A percentile compares a stretch with the other conserved stretches of the same genome.
These are phyloP conservation scores for Fusarium sp. DNA, from an alignment of 2,329 filamentous ascomycete genomes.

Conservation along the genomic window DNA sequence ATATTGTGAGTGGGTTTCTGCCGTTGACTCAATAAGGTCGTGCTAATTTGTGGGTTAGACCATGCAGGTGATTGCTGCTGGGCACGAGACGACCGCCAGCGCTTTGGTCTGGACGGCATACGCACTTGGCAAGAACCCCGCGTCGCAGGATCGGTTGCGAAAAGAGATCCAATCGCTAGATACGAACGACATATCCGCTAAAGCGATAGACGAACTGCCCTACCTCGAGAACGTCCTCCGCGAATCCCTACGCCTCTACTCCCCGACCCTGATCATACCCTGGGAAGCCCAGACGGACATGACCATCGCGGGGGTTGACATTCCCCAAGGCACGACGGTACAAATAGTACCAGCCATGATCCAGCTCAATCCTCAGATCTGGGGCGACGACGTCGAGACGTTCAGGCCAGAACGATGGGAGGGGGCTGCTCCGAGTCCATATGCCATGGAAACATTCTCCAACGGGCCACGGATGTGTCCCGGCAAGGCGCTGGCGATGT, in stretches of 20 bases:
- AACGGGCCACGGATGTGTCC: conserved; percentile 28
- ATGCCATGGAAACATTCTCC: conserved; percentile 8
- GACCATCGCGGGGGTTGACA: neutral
- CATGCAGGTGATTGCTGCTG: conserved; percentile 30
- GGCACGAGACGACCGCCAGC: conserved; percentile 28
- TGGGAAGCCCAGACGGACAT: conserved; percentile 20
- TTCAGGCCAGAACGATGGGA: conserved; percentile 26
- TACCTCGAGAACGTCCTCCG: conserved; percentile 24
- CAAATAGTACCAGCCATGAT: conserved; percentile 18
- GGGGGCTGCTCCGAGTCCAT: neutral
- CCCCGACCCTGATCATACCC: conserved; percentile 7
- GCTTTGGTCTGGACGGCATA: conserved; percentile 11
- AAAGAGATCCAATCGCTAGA: neutral
- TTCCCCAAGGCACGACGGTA: conserved; percentile 22
- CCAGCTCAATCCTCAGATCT: conserved; percentile 24
- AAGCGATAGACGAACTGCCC: conserved; percentile 3
- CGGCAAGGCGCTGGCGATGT: conserved; percentile 20
- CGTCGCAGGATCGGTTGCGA: neutral
- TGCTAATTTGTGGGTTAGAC: neutral
- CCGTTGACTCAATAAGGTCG: fast-evolving
- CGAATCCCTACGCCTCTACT: conserved; percentile 27
- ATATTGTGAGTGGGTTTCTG: neutral
- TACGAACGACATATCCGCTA: neutral
- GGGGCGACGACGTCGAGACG: neutral
- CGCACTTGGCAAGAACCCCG: conserved; percentile 1